Percentiles rank a stretch among this genome's conserved stretches.
These are phyloP conservation scores for Bullera alba DNA, from an alignment of 768 basidiomycete genomes.

Conservation along the genomic window DNA sequence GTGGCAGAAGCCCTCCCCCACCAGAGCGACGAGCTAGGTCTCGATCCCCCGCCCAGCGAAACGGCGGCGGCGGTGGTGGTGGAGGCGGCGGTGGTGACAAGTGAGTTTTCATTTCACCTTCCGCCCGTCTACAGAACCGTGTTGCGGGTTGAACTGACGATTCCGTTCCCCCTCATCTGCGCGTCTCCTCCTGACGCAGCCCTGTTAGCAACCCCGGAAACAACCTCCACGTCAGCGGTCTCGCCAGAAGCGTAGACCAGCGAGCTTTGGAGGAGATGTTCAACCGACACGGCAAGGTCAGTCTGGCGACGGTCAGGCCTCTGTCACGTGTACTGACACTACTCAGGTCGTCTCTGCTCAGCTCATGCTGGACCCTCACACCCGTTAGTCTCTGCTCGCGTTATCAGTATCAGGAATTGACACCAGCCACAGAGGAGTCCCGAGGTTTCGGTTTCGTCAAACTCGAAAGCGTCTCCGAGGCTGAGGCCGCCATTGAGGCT, in stretches of 20 bases:
- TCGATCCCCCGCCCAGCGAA: slow-evolving; percentile 47
- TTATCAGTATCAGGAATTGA: neutral
- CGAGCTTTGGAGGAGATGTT: slow-evolving; percentile 84
- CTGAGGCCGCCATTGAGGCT: slow-evolving; percentile 79
- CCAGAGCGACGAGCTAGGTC: slow-evolving; percentile 63
- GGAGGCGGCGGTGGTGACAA: slow-evolving; percentile 36
- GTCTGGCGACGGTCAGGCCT: slow-evolving; percentile 32
- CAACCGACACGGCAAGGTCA: slow-evolving; percentile 74
- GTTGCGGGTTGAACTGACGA: too few relatives aligned
- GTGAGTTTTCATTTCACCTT: too few relatives aligned
- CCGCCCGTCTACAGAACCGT: too few relatives aligned
- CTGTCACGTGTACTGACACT: neutral
- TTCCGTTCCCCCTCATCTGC: too few relatives aligned
- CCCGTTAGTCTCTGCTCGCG: slow-evolving; percentile 49
- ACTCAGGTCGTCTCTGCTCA: slow-evolving; percentile 58
- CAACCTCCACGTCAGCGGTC: slow-evolving; percentile 60
- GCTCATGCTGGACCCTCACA: slow-evolving; percentile 63
- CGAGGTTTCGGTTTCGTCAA: slow-evolving; percentile 86
- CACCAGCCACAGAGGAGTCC: slow-evolving; percentile 47
- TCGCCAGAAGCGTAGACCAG: slow-evolving; percentile 63
- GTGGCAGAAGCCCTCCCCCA: neutral
- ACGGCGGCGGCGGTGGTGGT: slow-evolving; percentile 71
- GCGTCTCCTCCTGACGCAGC: slow-evolving; percentile 3
- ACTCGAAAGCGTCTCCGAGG: slow-evolving; percentile 76
- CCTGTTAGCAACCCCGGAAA: slow-evolving; percentile 54